These are phyloP conservation scores for Tripidium arundinaceum DNA, from an alignment of 202 grass and related monocot genomes.

Conservation along the genomic window DNA sequence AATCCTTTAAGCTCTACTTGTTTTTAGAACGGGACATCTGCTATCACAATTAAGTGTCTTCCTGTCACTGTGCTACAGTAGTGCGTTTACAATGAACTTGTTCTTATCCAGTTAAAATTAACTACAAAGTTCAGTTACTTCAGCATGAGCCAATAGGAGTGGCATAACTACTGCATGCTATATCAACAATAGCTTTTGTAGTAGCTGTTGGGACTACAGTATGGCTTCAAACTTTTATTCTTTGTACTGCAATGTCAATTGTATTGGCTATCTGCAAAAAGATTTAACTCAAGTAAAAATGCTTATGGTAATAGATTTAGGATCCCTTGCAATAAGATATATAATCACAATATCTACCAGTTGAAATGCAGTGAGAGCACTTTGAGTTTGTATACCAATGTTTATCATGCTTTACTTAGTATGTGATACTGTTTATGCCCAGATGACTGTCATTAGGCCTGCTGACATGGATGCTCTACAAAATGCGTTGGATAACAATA, in stretches of 20 bases:
- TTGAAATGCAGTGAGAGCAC: not conserved
- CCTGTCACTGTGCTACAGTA: not conserved
- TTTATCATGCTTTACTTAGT: slow-evolving; percentile 13
- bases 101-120: not conserved
- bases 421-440: slow-evolving; percentile 28
- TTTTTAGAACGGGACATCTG: not conserved
- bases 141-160: not conserved
- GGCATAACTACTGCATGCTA: not conserved
- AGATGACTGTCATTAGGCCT: slow-evolving; percentile 96
- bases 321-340: not conserved
- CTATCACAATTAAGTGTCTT: not conserved
- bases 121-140: not conserved
- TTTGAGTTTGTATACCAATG: not conserved
- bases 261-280: not conserved
- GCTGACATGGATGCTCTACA: slow-evolving; percentile 82
- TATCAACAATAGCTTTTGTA: not conserved
- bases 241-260: not conserved
- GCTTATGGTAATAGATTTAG: not conserved
- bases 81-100: not conserved
- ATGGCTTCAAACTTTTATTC: not conserved
- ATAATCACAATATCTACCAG: not conserved
- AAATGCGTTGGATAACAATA: slow-evolving; percentile 78
- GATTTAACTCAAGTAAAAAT: not conserved
- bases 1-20: not conserved
- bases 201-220: not conserved